Base-by-base conservation (phyloP, 345 rosid genomes). In the Citrus cavaleriei region DNA sequence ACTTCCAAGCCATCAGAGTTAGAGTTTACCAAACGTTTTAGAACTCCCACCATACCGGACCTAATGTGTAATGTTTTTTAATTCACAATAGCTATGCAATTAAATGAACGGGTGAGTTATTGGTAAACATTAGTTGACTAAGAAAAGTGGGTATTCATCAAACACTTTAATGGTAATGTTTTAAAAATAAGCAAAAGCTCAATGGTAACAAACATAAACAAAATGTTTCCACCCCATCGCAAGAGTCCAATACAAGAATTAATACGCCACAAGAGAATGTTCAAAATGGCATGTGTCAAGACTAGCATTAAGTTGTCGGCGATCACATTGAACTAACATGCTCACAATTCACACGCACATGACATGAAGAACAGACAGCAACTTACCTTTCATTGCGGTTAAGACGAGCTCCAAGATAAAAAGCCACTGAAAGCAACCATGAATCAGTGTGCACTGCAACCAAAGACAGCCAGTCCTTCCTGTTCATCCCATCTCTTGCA, bases 361-460 rank as follows among this genome's bases (percentile, higher is more conserved):
- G 46, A 19, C 72, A 16, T 42, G 4, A 70, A 66, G 28, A 46
- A 46, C 32, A 18, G 71, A 51, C 57, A 14, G 25, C n/a, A 72
- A 51, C 22, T 18, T 87, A 96, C 98, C 99, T 93, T 71, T 94
- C 98, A 58, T 88, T 91, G 73, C 98, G 90, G 75, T 91, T 93
- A 84, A 96, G 97, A 2, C 94, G 95, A 58, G 98, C 98, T 71
- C 98, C 99, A 63, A 91, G 87, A 83, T 94, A 94, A 89, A 96
- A 96, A 70, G 98, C 90, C 78, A 96, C 98, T 76, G 98, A 94
- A 84, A 96, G 92, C 92, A 96, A 84, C 99, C 99, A 96, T 10
- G 95, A 94, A 81, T 96, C 99, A 79, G 97, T 93, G 74, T 96
- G 99, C 57, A 96, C 98, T 7, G 99, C 97, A 72, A 96, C 93